Evolutionary conservation across 2,329 filamentous ascomycete genomes (phyloP), one percentile per base, ranked within the genome.

Genomic region (Aspergillus sp.): DNA sequence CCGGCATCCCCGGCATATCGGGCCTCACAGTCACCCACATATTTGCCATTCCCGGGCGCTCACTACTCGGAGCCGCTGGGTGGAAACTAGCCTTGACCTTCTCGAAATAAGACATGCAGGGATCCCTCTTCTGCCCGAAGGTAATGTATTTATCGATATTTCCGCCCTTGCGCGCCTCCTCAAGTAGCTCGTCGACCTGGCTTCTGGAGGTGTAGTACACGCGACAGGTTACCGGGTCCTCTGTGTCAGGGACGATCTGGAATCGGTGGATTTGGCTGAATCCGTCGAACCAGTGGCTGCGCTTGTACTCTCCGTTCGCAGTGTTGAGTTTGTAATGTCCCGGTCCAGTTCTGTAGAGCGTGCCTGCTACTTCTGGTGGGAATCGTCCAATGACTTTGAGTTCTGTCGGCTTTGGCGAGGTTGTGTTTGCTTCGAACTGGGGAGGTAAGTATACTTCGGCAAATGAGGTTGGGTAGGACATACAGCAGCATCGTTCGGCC

Each of bases 261-360:
- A 92, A 93, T 26, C 83, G 84, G 72, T 92, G 88, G 81, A 48
- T 88, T 83, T 0, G 83, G 82, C 53, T 22, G 24, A 91, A 84
- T 5, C 88, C 88, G 66, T 93, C 90, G 63, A 93, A 93, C 89
- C 90, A 93, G 70, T 93, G 89, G 2, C 80, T 83, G 24, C 86
- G 80, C 41, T 80, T 77, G 68, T 85, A 86, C 0, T 78, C 82
- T n/a, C 71, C 74, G 13, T 84, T 83, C 13, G 84, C 78, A 5
- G 90, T 74, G 26, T 30, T 9, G 9, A 30, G 8, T 42, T 81
- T 81, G 71, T 83, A 83, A 11, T 82, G 79, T 1, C 89, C 88
- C 0, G 89, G 88, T 0, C 90, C 90, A 0, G 86, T 91, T 30
- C 89, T 36, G 34, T 36, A 36, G 12, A 36, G 15, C 1, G 34